phyloP scores from a whole-genome alignment of 306 rosid species.

The Corylus americana region DNA sequence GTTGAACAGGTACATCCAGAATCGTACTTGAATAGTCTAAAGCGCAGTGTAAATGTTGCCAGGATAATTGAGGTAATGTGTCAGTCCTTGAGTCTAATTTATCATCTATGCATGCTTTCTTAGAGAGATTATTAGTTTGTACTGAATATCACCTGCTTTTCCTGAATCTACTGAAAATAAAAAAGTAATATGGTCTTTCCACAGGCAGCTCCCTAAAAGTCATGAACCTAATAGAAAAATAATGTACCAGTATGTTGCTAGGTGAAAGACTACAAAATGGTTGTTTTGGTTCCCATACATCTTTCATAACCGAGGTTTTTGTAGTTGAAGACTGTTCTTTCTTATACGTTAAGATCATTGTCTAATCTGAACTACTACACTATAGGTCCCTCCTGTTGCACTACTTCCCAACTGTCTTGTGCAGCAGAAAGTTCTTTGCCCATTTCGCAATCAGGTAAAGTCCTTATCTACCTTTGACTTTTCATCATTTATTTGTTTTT shows the following conservation, averaged over 20 bases:
- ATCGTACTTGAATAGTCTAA: conserved; percentile 71
- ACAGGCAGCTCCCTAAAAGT: neutral
- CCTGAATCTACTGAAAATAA: neutral
- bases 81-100: conserved; percentile 11
- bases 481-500: neutral
- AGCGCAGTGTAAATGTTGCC: conserved; percentile 73
- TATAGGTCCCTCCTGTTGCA: conserved; percentile 85
- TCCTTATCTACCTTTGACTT: neutral
- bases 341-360: conserved; percentile 13
- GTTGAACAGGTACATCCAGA: conserved; percentile 75
- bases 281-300: neutral
- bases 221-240: neutral
- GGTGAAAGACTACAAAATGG: neutral
- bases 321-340: conserved; percentile 5
- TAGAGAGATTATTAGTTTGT: neutral
- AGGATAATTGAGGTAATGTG: conserved; percentile 71
- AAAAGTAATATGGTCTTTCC: neutral
- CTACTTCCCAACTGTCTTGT: conserved; percentile 71
- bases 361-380: conserved; percentile 26
- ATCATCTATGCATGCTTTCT: neutral
- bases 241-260: neutral
- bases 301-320: neutral
- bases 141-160: neutral
- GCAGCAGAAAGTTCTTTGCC: conserved; percentile 71
- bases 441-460: conserved; percentile 81